These are phyloP conservation scores for Saccharomyces hybrid DNA, from an alignment of 1,139 yeast species.

Conservation along the genomic window DNA sequence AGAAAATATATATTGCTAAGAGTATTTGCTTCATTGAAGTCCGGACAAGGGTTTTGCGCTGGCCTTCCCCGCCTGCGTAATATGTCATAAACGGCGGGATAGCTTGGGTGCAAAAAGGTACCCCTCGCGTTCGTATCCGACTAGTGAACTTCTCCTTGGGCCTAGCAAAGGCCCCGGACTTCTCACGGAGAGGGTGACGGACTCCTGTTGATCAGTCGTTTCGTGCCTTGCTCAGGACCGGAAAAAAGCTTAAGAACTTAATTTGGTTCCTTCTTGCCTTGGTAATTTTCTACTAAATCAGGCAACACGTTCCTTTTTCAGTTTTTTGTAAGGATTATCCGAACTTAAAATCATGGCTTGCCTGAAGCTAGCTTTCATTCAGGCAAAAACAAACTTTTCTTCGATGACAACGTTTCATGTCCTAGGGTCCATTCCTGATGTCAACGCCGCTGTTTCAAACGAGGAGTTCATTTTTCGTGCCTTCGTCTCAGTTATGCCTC, in stretches of 20 bases:
- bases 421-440: background rate
- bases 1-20: background rate
- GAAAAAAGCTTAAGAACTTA: background rate
- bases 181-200: background rate
- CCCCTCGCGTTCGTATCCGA: background rate
- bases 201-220: background rate
- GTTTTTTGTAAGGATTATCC: background rate
- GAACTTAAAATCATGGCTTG: background rate
- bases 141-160: background rate
- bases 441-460: background rate
- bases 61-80: background rate
- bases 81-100: background rate
- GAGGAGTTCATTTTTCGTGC: background rate
- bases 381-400: background rate
- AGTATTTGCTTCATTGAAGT: background rate
- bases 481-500: background rate
- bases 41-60: background rate
- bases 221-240: background rate
- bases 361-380: background rate
- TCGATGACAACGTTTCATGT: background rate
- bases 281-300: background rate
- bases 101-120: background rate
- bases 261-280: background rate
- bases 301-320: background rate
- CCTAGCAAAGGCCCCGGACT: background rate